A percentile compares a stretch with the other conserved stretches of the same genome.
Conservation (phyloP, 139 green algal genomes). For the Tetratostichococcus sp. region DNA sequence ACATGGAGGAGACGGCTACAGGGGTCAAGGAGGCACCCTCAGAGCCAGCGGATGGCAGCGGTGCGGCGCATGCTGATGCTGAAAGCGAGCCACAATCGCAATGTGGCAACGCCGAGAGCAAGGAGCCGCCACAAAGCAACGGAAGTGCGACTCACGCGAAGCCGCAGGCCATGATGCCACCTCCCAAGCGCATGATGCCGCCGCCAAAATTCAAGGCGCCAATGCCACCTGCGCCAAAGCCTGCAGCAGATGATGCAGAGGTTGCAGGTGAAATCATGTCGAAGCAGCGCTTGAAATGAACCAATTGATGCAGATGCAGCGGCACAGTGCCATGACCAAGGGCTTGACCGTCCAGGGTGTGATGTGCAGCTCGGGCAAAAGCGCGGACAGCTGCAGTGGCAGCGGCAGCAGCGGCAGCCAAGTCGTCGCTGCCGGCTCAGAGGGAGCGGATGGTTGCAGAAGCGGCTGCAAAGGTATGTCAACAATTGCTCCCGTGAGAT, state of each 20-base stretch:
- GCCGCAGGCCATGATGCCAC: background rate
- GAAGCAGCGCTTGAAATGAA: too few species aligned
- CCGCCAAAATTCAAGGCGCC: background rate
- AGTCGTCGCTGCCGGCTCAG: constrained; percentile 28
- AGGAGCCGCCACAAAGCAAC: background rate
- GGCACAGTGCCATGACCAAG: too few species aligned
- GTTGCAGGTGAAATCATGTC: background rate
- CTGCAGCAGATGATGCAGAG: background rate
- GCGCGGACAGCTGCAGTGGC: constrained; percentile 5
- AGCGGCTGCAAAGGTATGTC: constrained; percentile 17
- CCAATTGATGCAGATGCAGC: too few species aligned
- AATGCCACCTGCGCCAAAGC: background rate
- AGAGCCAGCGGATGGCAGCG: too few species aligned
- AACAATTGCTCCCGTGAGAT: background rate
- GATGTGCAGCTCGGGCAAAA: background rate
- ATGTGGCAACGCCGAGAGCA: too few species aligned
- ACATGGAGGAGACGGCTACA: too few species aligned
- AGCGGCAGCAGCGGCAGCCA: constrained; percentile 21
- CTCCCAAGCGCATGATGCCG: background rate
- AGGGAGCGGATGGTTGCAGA: constrained; percentile 29
- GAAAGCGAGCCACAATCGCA: too few species aligned
- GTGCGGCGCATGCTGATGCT: too few species aligned
- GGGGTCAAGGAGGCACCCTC: too few species aligned
- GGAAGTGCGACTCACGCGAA: background rate
- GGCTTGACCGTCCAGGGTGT: background rate